Base-by-base conservation (phyloP, 257 asterid species). In the Nicotiana tabacum region DNA sequence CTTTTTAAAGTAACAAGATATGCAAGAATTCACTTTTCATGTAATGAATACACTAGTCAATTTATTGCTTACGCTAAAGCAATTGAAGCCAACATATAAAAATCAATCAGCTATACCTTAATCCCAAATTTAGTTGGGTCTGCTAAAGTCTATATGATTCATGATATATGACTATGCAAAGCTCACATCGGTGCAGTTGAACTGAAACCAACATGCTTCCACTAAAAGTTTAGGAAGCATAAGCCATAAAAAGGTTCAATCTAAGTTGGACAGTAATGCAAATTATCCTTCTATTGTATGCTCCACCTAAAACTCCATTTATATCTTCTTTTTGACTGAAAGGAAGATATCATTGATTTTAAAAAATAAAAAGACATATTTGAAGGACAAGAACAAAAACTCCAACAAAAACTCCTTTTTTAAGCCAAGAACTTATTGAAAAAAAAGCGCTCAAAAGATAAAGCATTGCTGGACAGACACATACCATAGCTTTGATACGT, bases 401-500 rank as follows among this genome's bases (percentile, higher is more conserved):
- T 48, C 39, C 39, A 27, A n/a, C n/a, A n/a, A n/a, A n/a, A n/a
- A n/a, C n/a, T n/a, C n/a, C 27, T 27, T 17, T 74, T 21, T 13
- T 6, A 74, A 11, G 78, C 60, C 35, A 72, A 11, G 60, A 72
- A 16, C 43, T n/a, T 27, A 15, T 13, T 27, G 13, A 43, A 48
- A 27, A 48, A 27, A 48, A 74, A 74, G 58, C 16, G 15, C 62
- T 27, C 43, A 48, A 15, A 46, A 74, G 43, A 27, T 48, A 48
- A 74, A 74, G 39, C 62, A 48, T 30, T 48, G 62, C 51, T 13
- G 1, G 74, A 30, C 24, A 66, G 84, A 88, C 65, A 81, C 95
- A 78, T 93, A 94, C 99, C 99, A 96, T 83, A 97, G 86, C 90
- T 91, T 91, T 67, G 90, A 56, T 85, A 92, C 86, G 81, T 91